These are phyloP conservation scores for Tetramitus jugosus DNA, from an alignment of 208 protist species.

Conservation along the genomic window DNA sequence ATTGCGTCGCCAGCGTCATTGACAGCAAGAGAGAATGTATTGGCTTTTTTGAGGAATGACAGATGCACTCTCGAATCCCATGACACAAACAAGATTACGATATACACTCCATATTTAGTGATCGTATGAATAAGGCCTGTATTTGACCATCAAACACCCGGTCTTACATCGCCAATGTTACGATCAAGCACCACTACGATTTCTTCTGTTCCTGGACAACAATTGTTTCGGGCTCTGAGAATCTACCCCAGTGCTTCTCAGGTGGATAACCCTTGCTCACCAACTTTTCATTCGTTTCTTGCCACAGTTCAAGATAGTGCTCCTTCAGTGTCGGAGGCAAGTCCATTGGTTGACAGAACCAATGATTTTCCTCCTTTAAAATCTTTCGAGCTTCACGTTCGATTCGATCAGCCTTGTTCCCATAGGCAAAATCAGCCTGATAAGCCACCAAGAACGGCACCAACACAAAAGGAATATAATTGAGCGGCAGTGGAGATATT, in stretches of 20 bases:
- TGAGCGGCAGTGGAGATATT: background rate
- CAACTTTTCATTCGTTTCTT: constrained; percentile 1
- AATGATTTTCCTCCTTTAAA: constrained; percentile 13
- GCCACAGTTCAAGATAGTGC: background rate
- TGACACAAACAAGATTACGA: too few relatives aligned
- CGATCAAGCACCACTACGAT: too few relatives aligned
- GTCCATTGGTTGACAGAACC: constrained; percentile 7
- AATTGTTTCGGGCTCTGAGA: too few relatives aligned
- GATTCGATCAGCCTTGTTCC: constrained; percentile 8
- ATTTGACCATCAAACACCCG: too few relatives aligned
- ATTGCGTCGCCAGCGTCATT: too few relatives aligned
- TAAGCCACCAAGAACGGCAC: constrained; percentile 8
- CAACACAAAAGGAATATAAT: background rate
- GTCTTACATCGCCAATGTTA: too few relatives aligned
- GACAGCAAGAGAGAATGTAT: too few relatives aligned
- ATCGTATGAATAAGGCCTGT: too few relatives aligned
- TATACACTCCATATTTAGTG: too few relatives aligned
- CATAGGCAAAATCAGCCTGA: constrained; percentile 4
- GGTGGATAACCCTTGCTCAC: background rate
- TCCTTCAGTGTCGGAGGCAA: background rate
- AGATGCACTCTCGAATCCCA: too few relatives aligned
- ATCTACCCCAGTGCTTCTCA: constrained; percentile 17
- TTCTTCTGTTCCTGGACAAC: too few relatives aligned
- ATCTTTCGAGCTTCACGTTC: constrained; percentile 1
- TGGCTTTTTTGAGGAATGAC: too few relatives aligned